Percentiles rank a stretch among this genome's conserved stretches.
Evolutionary conservation across 1,139 yeast genomes (phyloP).

Genomic region (Sporopachydermia cereana): DNA sequence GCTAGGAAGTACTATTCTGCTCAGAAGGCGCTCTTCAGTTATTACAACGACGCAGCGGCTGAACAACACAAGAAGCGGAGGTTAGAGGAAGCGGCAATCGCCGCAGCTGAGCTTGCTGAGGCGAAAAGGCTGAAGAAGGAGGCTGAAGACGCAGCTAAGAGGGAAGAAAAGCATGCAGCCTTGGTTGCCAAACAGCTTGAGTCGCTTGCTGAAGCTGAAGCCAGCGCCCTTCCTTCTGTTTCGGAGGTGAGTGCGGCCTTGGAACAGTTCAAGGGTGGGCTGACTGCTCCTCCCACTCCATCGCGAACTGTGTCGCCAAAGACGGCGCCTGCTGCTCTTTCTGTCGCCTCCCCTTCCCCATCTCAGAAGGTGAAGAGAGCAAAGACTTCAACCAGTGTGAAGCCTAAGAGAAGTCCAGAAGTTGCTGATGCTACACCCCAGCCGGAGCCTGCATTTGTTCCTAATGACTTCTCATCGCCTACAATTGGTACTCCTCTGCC

Average conservation of each 20-base stretch:
- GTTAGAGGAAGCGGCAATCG: neutral
- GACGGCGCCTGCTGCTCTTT: neutral
- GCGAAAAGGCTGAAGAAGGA: neutral
- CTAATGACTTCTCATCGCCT: neutral
- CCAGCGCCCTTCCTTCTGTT: neutral
- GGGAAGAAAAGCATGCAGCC: neutral
- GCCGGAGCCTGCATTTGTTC: constrained; percentile 5
- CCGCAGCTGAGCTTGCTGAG: constrained; percentile 2
- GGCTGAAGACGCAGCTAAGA: neutral
- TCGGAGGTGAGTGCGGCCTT: neutral
- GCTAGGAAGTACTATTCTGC: neutral
- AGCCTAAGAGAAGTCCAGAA: neutral
- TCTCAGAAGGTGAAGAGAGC: neutral
- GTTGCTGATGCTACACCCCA: neutral
- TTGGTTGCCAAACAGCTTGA: neutral
- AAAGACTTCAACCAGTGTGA: neutral
- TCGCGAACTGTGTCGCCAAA: neutral
- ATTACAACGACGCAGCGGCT: neutral
- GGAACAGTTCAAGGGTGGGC: neutral
- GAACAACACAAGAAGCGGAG: constrained; percentile 1
- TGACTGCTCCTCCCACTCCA: neutral
- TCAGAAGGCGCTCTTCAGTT: neutral
- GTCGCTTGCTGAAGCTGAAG: neutral
- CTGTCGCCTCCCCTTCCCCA: neutral
- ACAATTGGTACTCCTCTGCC: constrained; percentile 3